Conservation (phyloP, 139 green algal species). For the Eudorina sp. region DNA sequence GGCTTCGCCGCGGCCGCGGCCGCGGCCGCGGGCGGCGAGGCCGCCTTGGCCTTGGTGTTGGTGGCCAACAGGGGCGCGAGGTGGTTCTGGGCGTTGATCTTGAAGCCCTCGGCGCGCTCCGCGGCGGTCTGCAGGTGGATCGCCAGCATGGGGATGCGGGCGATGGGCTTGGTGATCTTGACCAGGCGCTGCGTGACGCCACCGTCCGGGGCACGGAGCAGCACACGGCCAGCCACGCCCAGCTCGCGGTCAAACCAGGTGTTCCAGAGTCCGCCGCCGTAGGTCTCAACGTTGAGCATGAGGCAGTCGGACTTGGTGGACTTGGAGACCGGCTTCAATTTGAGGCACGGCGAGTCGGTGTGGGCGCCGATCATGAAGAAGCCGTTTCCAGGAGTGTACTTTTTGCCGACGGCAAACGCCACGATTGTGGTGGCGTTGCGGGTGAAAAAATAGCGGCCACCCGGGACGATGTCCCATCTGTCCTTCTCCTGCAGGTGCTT, state of each 20-base stretch:
- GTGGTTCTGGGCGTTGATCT: slow-evolving; percentile 81
- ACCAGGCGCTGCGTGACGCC: background rate
- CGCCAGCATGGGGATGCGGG: slow-evolving; percentile 80
- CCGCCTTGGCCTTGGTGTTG: slow-evolving; percentile 50
- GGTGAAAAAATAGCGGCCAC: slow-evolving; percentile 95
- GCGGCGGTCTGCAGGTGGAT: slow-evolving; percentile 76
- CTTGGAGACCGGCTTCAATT: slow-evolving; percentile 26
- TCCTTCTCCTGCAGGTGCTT: slow-evolving; percentile 80
- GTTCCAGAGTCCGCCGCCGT: slow-evolving; percentile 95
- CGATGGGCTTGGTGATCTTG: slow-evolving; percentile 82
- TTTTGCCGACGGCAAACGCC: slow-evolving; percentile 88
- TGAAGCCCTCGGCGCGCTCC: slow-evolving; percentile 87
- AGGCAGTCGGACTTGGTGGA: slow-evolving; percentile 20
- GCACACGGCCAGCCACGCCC: slow-evolving; percentile 78
- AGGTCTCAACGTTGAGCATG: slow-evolving; percentile 90
- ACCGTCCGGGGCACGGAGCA: background rate
- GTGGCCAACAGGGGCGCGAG: slow-evolving; percentile 33
- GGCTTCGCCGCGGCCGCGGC: background rate
- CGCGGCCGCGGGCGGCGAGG: background rate
- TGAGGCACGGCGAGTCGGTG: slow-evolving; percentile 80
- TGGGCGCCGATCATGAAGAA: slow-evolving; percentile 95
- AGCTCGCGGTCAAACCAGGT: slow-evolving; percentile 99
- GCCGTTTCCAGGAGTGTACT: slow-evolving; percentile 82
- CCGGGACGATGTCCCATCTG: slow-evolving; percentile 68
- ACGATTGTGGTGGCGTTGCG: slow-evolving; percentile 93